Conservation (phyloP, 345 rosid genomes). For the Acer yangbiense region DNA sequence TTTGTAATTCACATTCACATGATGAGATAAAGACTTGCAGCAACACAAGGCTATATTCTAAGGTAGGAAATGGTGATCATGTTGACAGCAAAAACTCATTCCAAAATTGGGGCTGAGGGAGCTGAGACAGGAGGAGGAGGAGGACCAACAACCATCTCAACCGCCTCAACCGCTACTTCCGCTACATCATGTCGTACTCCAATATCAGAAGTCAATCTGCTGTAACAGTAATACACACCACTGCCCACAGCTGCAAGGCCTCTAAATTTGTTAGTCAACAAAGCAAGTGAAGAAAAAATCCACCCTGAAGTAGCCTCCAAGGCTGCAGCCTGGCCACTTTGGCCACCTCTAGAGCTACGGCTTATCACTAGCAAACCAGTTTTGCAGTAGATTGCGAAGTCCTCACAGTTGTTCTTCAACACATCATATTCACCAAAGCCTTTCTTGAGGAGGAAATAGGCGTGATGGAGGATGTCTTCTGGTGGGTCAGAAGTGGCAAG, state of each 20-base stretch:
- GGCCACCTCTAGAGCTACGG: neutral
- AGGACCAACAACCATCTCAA: no score
- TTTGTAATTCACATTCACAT: no score
- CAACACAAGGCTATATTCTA: no score
- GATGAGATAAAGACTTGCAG: no score
- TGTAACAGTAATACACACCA: conserved; percentile 40
- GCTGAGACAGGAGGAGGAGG: no score
- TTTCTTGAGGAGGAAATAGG: conserved; percentile 48
- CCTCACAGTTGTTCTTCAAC: conserved; percentile 77
- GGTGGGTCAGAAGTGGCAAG: conserved; percentile 61
- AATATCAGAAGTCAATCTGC: conserved; percentile 53
- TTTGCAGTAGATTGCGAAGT: conserved; percentile 77
- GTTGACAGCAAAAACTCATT: no score
- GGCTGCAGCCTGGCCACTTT: no score
- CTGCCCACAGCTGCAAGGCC: conserved; percentile 40
- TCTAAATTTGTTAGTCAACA: conserved; percentile 44
- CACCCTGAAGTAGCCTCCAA: no score
- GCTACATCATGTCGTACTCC: conserved; percentile 67
- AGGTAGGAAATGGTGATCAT: no score
- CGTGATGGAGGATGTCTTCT: conserved; percentile 57
- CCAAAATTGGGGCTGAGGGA: no score
- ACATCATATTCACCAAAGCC: conserved; percentile 71
- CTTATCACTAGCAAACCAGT: conserved; percentile 51
- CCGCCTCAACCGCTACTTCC: neutral
- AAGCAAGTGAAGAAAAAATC: conserved; percentile 38